These are phyloP conservation scores for Galerina marginata DNA, from an alignment of 768 basidiomycete genomes.

Conservation along the genomic window DNA sequence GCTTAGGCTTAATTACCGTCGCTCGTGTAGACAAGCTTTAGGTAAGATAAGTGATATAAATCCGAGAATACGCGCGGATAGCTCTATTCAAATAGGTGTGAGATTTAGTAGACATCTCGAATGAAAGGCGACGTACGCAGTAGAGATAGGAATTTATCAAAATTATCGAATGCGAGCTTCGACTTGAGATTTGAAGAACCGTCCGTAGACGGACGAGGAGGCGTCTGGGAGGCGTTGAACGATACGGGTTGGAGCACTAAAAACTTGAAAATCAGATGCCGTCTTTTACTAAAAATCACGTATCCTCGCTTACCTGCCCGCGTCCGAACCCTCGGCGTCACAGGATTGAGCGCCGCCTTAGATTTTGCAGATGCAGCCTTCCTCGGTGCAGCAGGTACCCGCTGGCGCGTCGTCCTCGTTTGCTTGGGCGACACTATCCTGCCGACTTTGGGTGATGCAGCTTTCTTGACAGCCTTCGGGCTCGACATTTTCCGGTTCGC, in stretches of 20 bases:
- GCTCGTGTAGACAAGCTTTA: conserved; percentile 61
- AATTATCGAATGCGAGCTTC: conserved; percentile 41
- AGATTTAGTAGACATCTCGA: neutral
- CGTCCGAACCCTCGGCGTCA: conserved; percentile 49
- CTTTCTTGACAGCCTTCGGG: conserved; percentile 29
- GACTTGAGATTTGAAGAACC: conserved; percentile 14
- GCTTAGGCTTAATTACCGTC: conserved; percentile 45
- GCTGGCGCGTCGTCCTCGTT: conserved; percentile 25
- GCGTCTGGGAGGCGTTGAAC: conserved; percentile 30
- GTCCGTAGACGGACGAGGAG: conserved; percentile 30
- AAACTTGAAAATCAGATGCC: neutral
- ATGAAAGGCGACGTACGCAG: conserved; percentile 50
- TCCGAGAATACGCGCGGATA: conserved; percentile 66
- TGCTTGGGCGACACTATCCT: conserved; percentile 27
- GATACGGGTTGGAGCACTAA: conserved; percentile 37
- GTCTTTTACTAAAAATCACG: neutral
- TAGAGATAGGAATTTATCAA: conserved; percentile 49
- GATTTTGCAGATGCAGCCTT: conserved; percentile 36
- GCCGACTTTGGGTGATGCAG: conserved; percentile 17
- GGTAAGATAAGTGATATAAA: conserved; percentile 68
- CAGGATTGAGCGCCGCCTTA: conserved; percentile 33
- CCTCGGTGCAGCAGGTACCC: conserved; percentile 30
- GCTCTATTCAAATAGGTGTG: conserved; percentile 42
- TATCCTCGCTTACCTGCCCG: conserved; percentile 38
- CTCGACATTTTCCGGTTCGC: conserved; percentile 22